Conservation (phyloP, 768 basidiomycete species). For the Infundibulicybe gibba region DNA sequence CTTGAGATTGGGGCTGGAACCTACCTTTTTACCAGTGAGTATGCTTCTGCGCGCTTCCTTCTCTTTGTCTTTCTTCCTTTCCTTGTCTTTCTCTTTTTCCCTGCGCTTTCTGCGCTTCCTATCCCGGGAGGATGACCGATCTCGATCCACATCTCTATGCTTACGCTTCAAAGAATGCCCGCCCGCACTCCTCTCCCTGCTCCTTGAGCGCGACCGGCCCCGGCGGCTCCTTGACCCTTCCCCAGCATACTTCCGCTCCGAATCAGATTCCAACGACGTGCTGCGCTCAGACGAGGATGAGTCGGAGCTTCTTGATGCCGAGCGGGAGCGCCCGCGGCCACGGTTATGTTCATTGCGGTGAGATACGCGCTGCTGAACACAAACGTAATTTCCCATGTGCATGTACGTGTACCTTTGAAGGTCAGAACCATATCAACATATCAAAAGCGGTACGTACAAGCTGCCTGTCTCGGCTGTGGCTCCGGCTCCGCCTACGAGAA, state of each 20-base stretch:
- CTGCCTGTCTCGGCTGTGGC: background rate
- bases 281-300: background rate
- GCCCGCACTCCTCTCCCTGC: slow-evolving; percentile 13
- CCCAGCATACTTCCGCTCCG: background rate
- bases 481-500: background rate
- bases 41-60: slow-evolving; percentile 50
- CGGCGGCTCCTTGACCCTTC: slow-evolving; percentile 11
- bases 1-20: background rate
- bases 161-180: slow-evolving; percentile 14
- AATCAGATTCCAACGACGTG: slow-evolving; percentile 3
- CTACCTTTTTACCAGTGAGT: slow-evolving; percentile 60
- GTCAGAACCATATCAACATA: background rate
- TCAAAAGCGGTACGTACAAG: background rate
- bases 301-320: slow-evolving; percentile 2
- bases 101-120: slow-evolving; percentile 30
- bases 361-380: background rate
- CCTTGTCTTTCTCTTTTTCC: slow-evolving; percentile 27
- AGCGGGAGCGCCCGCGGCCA: slow-evolving; percentile 2
- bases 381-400: background rate
- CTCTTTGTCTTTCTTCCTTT: slow-evolving; percentile 28
- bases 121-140: slow-evolving; percentile 12
- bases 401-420: background rate
- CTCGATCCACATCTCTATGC: slow-evolving; percentile 12
- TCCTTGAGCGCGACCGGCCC: slow-evolving; percentile 20
- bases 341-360: background rate